Percentiles rank a stretch among this genome's conserved stretches.
phyloP scores from a whole-genome alignment of 768 basidiomycete species.

The Favolaschia claudopus region DNA sequence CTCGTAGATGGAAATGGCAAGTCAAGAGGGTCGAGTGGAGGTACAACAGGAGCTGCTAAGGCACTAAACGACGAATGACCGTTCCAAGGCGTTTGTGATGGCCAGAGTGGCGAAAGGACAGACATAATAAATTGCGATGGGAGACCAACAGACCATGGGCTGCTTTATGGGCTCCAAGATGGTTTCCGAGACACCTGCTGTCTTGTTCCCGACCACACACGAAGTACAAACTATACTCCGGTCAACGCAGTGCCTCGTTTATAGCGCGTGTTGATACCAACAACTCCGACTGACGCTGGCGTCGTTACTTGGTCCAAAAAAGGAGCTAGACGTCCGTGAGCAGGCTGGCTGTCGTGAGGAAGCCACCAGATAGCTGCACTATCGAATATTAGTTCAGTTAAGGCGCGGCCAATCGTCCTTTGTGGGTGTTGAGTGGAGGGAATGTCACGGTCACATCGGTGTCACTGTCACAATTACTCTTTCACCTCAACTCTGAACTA shows the following conservation, averaged over 20 bases:
- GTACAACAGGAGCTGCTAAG: conserved; percentile 22
- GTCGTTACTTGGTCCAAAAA: too few relatives aligned
- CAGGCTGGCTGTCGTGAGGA: too few relatives aligned
- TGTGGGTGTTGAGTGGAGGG: too few relatives aligned
- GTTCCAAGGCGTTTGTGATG: conserved; percentile 12
- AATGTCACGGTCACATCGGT: too few relatives aligned
- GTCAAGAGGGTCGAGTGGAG: conserved; percentile 11
- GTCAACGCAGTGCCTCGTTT: conserved; percentile 23
- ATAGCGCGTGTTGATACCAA: conserved; percentile 14
- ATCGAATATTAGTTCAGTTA: too few relatives aligned
- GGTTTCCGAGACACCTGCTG: conserved; percentile 10
- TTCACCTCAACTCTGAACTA: too few relatives aligned
- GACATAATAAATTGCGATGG: conserved; percentile 15
- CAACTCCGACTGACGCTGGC: not conserved
- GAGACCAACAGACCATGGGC: conserved; percentile 3
- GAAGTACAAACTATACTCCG: conserved; percentile 13
- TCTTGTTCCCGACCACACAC: conserved; percentile 1
- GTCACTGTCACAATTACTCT: too few relatives aligned
- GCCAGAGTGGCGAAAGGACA: conserved; percentile 23
- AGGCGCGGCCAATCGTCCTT: too few relatives aligned
- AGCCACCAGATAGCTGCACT: too few relatives aligned
- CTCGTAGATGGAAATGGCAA: conserved; percentile 13
- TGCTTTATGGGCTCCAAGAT: conserved; percentile 5
- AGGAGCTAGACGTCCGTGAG: too few relatives aligned
- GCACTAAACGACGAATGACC: conserved; percentile 21